Base-by-base conservation (phyloP, 1,139 yeast species). In the Oligophagozyma castellii region DNA sequence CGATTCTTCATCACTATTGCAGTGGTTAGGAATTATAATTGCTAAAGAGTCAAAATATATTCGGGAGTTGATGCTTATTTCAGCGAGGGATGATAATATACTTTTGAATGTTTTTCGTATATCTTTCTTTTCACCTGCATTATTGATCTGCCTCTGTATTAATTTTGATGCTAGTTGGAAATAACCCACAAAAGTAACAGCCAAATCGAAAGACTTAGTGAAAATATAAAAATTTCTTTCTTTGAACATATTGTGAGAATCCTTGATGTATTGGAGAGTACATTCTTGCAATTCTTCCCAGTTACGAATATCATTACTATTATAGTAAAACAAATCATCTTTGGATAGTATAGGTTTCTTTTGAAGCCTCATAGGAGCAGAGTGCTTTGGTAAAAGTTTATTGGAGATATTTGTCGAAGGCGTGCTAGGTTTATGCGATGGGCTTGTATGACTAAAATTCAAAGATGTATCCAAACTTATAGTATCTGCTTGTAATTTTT, bases 61-160 rank as follows among this genome's bases (percentile, higher is more conserved):
- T 23, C 65, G 57, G 11, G 78, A 73, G 43, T 70, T 70, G 29
- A 73, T 65, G 37, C 70, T 70, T 27, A 76, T 60, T 38, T 72
- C 75, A 3, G 79, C 65, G 36, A 70, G 63, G 2, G 73, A 57
- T 4, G 63, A 50, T 2, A 73, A 65, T 15, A 75, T 56, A 33
- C 65, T 61, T 40, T 61, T 67, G 37, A 75, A 50, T 26, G 67
- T 57, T 31, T 61, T 56, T 34, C 67, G 59, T 5, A 73, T 60
- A 4, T 65, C 55, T 18, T 46, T 49, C 30, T 67, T 69, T 36
- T 61, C 58, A 30, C 64, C 61, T 8, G 69, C 60, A 16, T 55
- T 55, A 10, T 50, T 46, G 29, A 71, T 59, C 36, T 70, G 74
- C 28, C 60, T 61, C 34, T 63, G 69, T 8, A 67, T 58, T 28